A percentile compares a stretch with the other conserved stretches of the same genome.
Conservation (phyloP, 441 rosid species). For the Euphorbia schlechtendalii region DNA sequence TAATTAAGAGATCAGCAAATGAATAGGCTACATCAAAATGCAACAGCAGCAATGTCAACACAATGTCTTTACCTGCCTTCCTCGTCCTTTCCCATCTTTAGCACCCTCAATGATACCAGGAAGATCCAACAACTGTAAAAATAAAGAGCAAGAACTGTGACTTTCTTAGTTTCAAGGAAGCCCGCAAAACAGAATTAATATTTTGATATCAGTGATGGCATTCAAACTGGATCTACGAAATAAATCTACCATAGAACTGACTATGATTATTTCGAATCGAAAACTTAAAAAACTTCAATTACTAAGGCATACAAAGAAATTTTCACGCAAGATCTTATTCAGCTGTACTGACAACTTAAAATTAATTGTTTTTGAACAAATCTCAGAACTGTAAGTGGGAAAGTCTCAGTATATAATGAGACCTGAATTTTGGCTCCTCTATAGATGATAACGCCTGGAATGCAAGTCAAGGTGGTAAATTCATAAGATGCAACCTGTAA, state of each 20-base stretch:
- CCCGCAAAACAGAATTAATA: background rate
- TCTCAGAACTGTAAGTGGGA: background rate
- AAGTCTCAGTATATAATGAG: background rate
- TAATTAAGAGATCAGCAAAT: background rate
- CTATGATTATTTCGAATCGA: background rate
- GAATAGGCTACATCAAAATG: background rate
- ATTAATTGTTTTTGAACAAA: background rate
- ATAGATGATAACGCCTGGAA: slow-evolving; percentile 84
- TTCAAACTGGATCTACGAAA: background rate
- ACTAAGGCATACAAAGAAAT: background rate
- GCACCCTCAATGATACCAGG: slow-evolving; percentile 99
- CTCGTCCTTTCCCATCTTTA: slow-evolving; percentile 99
- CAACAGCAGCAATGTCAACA: background rate
- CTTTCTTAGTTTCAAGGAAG: background rate
- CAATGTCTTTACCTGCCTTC: slow-evolving; percentile 63
- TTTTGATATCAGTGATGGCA: background rate
- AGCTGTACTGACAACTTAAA: background rate
- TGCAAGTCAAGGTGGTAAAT: slow-evolving; percentile 94
- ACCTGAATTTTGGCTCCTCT: slow-evolving; percentile 99
- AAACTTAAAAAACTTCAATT: background rate
- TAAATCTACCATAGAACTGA: background rate
- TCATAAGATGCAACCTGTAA: slow-evolving; percentile 95
- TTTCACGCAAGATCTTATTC: background rate
- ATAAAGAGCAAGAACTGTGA: slow-evolving; percentile 10
- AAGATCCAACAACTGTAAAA: slow-evolving; percentile 78